A percentile compares a stretch with the other conserved stretches of the same genome.
Evolutionary conservation across 257 asterid genomes (phyloP).

Genomic region (Osmanthus fragrans): DNA sequence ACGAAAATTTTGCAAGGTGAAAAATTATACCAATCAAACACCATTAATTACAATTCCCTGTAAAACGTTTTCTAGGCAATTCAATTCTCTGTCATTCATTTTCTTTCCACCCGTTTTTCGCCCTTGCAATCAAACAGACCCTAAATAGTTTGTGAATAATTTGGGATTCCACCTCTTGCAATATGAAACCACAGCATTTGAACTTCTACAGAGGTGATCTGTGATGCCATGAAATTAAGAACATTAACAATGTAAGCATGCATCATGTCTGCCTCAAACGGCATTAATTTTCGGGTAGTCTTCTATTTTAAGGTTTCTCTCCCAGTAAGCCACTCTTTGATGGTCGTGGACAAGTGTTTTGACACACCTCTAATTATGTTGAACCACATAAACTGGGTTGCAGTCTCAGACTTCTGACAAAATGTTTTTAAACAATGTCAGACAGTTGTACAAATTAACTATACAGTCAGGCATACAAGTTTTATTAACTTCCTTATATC

Average conservation of each 20-base stretch:
- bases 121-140: too few species aligned
- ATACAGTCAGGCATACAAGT: background rate
- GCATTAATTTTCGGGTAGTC: background rate
- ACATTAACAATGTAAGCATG: background rate
- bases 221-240: background rate
- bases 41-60: too few species aligned
- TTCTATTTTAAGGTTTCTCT: background rate
- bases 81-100: too few species aligned
- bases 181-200: background rate
- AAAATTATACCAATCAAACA: too few species aligned
- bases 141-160: background rate
- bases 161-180: background rate
- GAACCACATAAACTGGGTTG: background rate
- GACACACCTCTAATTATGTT: background rate
- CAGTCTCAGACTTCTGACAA: background rate
- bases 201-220: background rate
- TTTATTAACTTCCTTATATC: background rate
- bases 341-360: background rate
- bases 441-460: background rate
- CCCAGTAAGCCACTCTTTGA: background rate
- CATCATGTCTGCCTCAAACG: background rate
- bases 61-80: too few species aligned
- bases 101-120: too few species aligned
- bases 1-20: too few species aligned
- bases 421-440: too few species aligned